Conservation (phyloP, 768 basidiomycete species). For the Hericium alpestre region DNA sequence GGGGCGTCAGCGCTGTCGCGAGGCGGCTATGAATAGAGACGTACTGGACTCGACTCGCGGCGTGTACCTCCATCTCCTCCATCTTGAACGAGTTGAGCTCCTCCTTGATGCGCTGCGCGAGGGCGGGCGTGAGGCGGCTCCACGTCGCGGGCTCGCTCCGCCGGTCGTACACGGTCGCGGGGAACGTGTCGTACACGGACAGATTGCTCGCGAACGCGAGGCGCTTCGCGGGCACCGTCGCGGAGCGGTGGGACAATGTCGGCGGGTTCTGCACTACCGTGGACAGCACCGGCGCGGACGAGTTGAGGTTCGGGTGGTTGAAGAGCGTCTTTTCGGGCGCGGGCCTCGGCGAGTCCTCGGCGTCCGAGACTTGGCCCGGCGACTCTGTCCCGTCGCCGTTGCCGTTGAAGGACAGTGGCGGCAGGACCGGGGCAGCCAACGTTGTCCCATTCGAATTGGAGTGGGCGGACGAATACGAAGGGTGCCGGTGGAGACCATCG, state of each 20-base stretch:
- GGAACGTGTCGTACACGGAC: constrained; percentile 96
- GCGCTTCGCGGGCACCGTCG: constrained; percentile 59
- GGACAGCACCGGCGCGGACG: constrained; percentile 81
- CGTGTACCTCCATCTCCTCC: constrained; percentile 99
- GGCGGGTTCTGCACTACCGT: constrained; percentile 38
- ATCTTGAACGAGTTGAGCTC: constrained; percentile 98
- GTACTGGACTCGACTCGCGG: constrained; percentile 81
- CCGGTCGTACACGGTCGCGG: constrained; percentile 82
- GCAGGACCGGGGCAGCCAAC: constrained; percentile 26
- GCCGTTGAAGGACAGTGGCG: constrained; percentile 48
- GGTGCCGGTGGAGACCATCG: constrained; percentile 67
- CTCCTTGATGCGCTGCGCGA: constrained; percentile 96
- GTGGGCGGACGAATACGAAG: constrained; percentile 41
- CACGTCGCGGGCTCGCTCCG: constrained; percentile 94
- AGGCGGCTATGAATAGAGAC: constrained; percentile 22
- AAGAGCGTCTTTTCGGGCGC: constrained; percentile 49
- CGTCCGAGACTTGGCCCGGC: constrained; percentile 17
- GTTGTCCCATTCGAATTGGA: background rate
- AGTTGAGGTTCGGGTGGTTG: constrained; percentile 62
- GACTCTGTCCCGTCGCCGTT: constrained; percentile 26
- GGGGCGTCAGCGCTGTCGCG: constrained; percentile 7
- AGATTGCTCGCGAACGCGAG: constrained; percentile 86
- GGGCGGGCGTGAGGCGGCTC: constrained; percentile 87
- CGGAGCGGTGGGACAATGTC: constrained; percentile 59
- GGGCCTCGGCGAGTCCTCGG: constrained; percentile 14